A percentile compares a stretch with the other conserved stretches of the same genome.
These are phyloP conservation scores for Monosporascus ibericus DNA, from an alignment of 2,329 filamentous ascomycete genomes.

Conservation along the genomic window DNA sequence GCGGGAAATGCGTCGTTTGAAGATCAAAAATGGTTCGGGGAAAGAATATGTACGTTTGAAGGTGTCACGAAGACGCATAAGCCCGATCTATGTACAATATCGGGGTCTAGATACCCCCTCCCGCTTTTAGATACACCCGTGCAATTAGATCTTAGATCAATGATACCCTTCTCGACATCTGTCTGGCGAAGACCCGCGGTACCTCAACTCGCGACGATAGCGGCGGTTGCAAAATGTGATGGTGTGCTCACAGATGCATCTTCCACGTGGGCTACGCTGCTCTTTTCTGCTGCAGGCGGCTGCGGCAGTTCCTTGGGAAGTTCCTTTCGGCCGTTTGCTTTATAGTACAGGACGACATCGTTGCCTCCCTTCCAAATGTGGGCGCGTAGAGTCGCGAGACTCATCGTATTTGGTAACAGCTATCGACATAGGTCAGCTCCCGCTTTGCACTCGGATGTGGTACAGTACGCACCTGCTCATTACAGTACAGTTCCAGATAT, in stretches of 20 bases:
- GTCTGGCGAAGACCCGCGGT: too few species aligned
- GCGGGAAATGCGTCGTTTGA: too few species aligned
- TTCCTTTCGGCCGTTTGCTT: slow-evolving; percentile 77
- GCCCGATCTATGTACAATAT: neutral
- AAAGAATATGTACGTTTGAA: too few species aligned
- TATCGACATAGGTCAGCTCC: slow-evolving; percentile 26
- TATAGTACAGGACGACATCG: slow-evolving; percentile 87
- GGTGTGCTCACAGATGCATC: neutral
- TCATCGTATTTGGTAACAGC: slow-evolving; percentile 76
- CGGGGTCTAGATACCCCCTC: neutral
- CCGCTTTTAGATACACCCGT: neutral
- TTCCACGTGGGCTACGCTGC: neutral
- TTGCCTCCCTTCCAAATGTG: slow-evolving; percentile 95
- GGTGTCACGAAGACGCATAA: neutral
- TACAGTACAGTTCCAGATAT: slow-evolving; percentile 91
- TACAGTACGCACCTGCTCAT: slow-evolving; percentile 65
- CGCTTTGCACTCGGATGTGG: neutral
- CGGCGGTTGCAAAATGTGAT: neutral
- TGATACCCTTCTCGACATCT: neutral
- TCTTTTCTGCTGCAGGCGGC: slow-evolving; percentile 10
- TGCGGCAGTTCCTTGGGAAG: slow-evolving; percentile 33
- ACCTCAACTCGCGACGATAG: neutral
- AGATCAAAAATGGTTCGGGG: too few species aligned
- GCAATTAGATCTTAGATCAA: neutral
- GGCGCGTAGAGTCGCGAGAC: slow-evolving; percentile 82